Percentiles rank a stretch among this genome's conserved stretches.
Conservation (phyloP, 345 rosid genomes). For the Syzygium oleosum region DNA sequence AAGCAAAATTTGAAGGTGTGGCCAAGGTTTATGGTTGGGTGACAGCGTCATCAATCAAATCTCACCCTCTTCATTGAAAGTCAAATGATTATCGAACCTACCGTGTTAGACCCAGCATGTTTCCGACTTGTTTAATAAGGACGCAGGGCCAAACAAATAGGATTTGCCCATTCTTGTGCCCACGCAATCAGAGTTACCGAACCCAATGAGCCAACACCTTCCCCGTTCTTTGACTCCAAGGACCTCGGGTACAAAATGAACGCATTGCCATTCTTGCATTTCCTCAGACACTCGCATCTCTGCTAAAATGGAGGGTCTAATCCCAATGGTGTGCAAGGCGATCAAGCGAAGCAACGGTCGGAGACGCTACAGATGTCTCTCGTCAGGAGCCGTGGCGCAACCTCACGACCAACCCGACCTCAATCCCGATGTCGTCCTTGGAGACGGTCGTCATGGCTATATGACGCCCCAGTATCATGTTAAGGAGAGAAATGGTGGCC, state of each 20-base stretch:
- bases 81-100: neutral
- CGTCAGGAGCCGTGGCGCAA: slow-evolving; percentile 26
- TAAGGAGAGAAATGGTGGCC: neutral
- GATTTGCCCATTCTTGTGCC: neutral
- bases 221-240: neutral
- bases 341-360: slow-evolving; percentile 49
- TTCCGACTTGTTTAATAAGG: neutral
- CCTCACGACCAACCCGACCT: slow-evolving; percentile 18
- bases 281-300: neutral
- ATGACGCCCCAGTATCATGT: neutral
- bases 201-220: neutral
- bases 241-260: neutral
- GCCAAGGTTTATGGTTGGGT: neutral
- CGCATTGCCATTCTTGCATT: neutral
- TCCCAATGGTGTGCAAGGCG: slow-evolving; percentile 59
- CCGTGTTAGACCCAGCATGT: neutral
- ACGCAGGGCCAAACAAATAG: neutral
- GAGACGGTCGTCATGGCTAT: neutral
- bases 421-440: neutral
- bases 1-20: neutral
- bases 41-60: neutral
- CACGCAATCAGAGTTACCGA: neutral
- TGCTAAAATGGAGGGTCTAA: slow-evolving; percentile 58
- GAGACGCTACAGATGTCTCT: slow-evolving; percentile 58
- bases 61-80: neutral